phyloP scores from a whole-genome alignment of 2,329 filamentous ascomycete species.

The Xylariaceae sp. region DNA sequence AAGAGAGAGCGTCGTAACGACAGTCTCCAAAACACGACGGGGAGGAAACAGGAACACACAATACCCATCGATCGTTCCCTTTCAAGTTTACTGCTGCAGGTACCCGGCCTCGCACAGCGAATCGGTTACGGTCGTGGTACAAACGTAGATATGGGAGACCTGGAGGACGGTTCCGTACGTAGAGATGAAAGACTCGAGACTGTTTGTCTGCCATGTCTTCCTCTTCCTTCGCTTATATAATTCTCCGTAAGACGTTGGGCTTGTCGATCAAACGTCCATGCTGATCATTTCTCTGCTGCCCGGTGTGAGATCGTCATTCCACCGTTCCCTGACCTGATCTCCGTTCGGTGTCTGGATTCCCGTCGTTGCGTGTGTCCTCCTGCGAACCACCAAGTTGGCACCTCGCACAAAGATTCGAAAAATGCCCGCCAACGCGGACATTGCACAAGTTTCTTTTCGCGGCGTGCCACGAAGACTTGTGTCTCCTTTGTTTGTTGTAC shows the following conservation, averaged over 20 bases:
- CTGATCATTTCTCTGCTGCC: no score
- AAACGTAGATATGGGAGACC: constrained; percentile 1
- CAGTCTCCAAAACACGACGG: background rate
- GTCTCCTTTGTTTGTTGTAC: constrained; percentile 9
- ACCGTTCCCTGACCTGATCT: no score
- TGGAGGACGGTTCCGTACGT: background rate
- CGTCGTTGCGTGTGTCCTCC: background rate
- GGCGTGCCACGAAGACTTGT: background rate
- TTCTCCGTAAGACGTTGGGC: background rate
- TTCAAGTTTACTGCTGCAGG: constrained; percentile 1
- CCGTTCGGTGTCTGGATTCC: no score
- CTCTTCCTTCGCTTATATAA: background rate
- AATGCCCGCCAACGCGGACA: constrained; percentile 12
- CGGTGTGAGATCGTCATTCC: no score
- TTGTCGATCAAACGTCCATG: no score
- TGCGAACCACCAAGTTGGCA: constrained; percentile 15
- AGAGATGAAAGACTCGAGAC: background rate
- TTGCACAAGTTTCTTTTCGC: constrained; percentile 7
- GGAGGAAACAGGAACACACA: background rate
- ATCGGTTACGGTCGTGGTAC: constrained; percentile 6
- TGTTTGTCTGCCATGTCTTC: background rate
- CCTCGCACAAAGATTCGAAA: constrained; percentile 16
- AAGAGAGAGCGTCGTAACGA: background rate
- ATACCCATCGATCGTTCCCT: background rate
- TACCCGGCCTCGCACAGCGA: constrained; percentile 5